phyloP scores from a whole-genome alignment of 1,139 yeast species.

The Yamadazyma blattariae region DNA sequence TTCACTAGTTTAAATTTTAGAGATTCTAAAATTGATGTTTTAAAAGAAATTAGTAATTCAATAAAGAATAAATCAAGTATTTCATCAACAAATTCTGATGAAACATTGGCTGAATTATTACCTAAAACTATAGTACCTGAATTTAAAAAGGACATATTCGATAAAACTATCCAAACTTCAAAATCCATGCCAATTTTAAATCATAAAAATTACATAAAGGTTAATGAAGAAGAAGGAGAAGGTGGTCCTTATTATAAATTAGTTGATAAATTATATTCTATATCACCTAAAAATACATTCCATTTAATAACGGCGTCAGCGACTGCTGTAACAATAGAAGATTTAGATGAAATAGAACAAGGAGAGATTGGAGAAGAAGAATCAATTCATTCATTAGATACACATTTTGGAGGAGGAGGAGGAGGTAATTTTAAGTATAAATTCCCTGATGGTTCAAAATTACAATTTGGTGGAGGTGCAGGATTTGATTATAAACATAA shows the following conservation, averaged over 20 bases:
- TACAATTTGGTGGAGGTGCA: conserved; percentile 28
- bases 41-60: conserved; percentile 8
- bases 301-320: conserved; percentile 34
- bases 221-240: conserved; percentile 6
- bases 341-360: conserved; percentile 10
- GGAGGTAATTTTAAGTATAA: conserved; percentile 25
- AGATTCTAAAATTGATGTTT: conserved; percentile 8
- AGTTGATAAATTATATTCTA: conserved; percentile 37
- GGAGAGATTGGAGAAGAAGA: neutral
- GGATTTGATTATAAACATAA: conserved; percentile 23
- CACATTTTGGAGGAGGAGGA: conserved; percentile 21
- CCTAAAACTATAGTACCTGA: conserved; percentile 11
- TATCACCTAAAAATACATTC: conserved; percentile 40
- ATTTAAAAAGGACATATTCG: neutral
- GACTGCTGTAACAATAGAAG: conserved; percentile 17
- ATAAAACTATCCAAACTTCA: no score
- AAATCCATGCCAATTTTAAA: conserved; percentile 2
- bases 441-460: conserved; percentile 22
- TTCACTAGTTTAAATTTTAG: conserved; percentile 8
- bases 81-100: conserved; percentile 6
- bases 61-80: conserved; percentile 4
- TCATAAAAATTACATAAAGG: neutral
- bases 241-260: conserved; percentile 25
- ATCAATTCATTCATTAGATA: conserved; percentile 11
- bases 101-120: conserved; percentile 14